phyloP scores from a whole-genome alignment of 192 early-diverging fungal genomes.

The Dissophora ornata region DNA sequence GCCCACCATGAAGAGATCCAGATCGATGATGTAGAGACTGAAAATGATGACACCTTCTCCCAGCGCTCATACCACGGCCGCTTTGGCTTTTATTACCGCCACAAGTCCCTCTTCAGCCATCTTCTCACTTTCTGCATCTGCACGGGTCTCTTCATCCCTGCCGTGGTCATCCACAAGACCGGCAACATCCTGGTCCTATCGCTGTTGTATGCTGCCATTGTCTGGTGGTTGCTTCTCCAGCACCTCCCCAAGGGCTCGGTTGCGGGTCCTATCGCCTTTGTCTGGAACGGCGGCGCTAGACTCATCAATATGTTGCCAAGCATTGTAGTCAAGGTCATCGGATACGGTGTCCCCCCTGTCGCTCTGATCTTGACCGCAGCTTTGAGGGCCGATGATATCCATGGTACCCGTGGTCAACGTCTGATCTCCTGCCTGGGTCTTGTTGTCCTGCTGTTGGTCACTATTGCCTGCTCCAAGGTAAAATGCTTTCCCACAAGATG shows the following conservation, averaged over 20 bases:
- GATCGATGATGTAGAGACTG: slow-evolving; percentile 7
- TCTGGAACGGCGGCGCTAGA: slow-evolving; percentile 34
- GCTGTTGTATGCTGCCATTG: slow-evolving; percentile 31
- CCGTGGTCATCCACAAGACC: slow-evolving; percentile 37
- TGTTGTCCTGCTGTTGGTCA: slow-evolving; percentile 62
- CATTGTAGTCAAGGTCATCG: slow-evolving; percentile 23
- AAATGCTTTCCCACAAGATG: background rate
- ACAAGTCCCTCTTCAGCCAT: slow-evolving; percentile 11
- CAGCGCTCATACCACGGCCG: slow-evolving; percentile 42
- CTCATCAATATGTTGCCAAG: slow-evolving; percentile 15
- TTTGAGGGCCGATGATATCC: slow-evolving; percentile 57
- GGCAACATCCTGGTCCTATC: slow-evolving; percentile 50
- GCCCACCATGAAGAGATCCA: background rate
- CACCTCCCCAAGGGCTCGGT: slow-evolving; percentile 27
- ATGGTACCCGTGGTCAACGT: slow-evolving; percentile 72
- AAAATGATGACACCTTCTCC: slow-evolving; percentile 21
- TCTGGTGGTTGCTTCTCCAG: slow-evolving; percentile 33
- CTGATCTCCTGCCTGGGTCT: slow-evolving; percentile 83
- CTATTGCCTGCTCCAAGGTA: slow-evolving; percentile 66
- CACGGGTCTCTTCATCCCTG: slow-evolving; percentile 50
- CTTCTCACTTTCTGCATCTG: slow-evolving; percentile 29
- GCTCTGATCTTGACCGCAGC: slow-evolving; percentile 67
- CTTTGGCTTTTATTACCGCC: slow-evolving; percentile 37
- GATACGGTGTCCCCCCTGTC: slow-evolving; percentile 39
- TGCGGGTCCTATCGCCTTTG: slow-evolving; percentile 15